Evolutionary conservation across 208 protist species (phyloP).

Genomic region (Crithidia bombi): DNA sequence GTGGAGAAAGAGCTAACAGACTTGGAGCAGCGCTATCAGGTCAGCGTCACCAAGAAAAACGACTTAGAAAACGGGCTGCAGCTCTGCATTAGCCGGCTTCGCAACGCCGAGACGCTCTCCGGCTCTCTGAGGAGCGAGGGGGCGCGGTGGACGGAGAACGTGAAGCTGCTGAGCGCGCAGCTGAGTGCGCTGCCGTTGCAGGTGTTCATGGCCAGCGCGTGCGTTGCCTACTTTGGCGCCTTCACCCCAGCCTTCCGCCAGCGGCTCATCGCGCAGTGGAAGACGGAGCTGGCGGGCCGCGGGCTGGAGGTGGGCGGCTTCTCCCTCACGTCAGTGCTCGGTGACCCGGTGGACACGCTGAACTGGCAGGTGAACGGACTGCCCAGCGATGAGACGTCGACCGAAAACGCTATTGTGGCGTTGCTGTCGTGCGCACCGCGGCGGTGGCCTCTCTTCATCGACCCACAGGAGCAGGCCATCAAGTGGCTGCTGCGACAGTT

Average conservation of each 20-base stretch:
- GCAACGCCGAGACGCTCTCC: slow-evolving; percentile 96
- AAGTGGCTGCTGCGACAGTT: slow-evolving; percentile 93
- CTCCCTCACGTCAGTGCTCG: slow-evolving; percentile 70
- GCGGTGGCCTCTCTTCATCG: slow-evolving; percentile 95
- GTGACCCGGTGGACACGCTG: slow-evolving; percentile 95
- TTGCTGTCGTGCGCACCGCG: slow-evolving; percentile 75
- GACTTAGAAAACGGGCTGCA: slow-evolving; percentile 89
- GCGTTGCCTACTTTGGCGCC: slow-evolving; percentile 94
- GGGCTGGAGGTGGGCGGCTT: slow-evolving; percentile 64
- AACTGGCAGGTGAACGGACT: slow-evolving; percentile 97
- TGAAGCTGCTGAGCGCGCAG: slow-evolving; percentile 66
- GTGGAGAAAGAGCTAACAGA: slow-evolving; percentile 93
- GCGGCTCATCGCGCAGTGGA: slow-evolving; percentile 85
- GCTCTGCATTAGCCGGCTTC: slow-evolving; percentile 87
- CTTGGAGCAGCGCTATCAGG: slow-evolving; percentile 90
- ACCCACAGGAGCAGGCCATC: slow-evolving; percentile 96
- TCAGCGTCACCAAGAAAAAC: slow-evolving; percentile 88
- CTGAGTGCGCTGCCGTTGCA: slow-evolving; percentile 91
- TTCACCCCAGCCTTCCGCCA: slow-evolving; percentile 94
- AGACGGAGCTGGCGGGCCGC: slow-evolving; percentile 47
- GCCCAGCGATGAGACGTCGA: slow-evolving; percentile 96
- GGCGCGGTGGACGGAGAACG: slow-evolving; percentile 94
- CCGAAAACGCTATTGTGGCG: slow-evolving; percentile 96
- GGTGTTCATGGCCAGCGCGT: slow-evolving; percentile 95
- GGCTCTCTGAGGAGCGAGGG: slow-evolving; percentile 93